These are phyloP conservation scores for Lentinula boryana DNA, from an alignment of 768 basidiomycete species.

Conservation along the genomic window DNA sequence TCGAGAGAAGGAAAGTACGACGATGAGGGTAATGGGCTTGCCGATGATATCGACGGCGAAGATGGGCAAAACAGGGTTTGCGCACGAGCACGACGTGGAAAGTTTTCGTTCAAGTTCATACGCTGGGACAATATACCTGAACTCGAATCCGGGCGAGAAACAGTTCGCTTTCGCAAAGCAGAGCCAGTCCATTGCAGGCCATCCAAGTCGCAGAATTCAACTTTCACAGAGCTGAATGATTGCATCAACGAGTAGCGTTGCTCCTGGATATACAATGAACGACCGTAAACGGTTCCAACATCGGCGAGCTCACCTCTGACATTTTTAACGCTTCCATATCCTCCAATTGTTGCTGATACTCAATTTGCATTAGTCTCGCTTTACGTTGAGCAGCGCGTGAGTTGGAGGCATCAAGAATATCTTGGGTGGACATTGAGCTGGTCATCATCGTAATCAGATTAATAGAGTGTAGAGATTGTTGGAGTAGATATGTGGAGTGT, in stretches of 20 bases:
- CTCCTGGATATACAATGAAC: not conserved
- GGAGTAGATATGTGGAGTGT: not conserved
- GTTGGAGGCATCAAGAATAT: not conserved
- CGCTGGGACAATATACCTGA: not conserved
- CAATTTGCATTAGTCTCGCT: not conserved
- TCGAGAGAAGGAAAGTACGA: not conserved
- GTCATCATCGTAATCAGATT: not conserved
- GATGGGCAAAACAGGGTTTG: not conserved
- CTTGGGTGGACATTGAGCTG: not conserved
- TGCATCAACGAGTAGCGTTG: not conserved
- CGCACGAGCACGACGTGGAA: not conserved
- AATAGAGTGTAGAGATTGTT: not conserved
- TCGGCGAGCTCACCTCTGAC: slow-evolving; percentile 1
- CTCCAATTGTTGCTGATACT: not conserved
- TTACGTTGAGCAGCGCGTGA: slow-evolving; percentile 1
- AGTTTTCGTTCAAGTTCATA: not conserved
- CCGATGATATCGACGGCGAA: not conserved
- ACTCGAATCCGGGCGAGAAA: not conserved
- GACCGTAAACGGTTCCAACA: not conserved
- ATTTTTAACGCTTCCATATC: not conserved
- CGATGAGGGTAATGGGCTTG: not conserved
- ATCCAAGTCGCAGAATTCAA: slow-evolving; percentile 2
- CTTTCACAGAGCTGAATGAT: slow-evolving; percentile 1
- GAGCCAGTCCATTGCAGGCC: not conserved
- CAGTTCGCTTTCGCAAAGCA: not conserved